A percentile compares a stretch with the other conserved stretches of the same genome.
These are phyloP conservation scores for Xylaria sp. DNA, from an alignment of 2,329 filamentous ascomycete species.

Conservation along the genomic window DNA sequence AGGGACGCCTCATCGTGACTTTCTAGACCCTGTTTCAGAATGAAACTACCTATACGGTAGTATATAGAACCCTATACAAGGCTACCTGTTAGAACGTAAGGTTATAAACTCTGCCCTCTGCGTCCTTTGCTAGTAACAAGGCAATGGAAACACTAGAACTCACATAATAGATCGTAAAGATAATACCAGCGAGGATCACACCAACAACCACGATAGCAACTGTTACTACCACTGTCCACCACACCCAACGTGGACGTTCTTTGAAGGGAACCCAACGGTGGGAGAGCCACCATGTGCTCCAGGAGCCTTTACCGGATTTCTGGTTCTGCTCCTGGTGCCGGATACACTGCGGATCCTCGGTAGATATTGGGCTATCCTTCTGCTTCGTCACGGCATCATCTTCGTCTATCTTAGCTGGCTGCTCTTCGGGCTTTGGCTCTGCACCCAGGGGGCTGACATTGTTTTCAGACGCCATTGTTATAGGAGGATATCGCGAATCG, in stretches of 20 bases:
- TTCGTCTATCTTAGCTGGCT: background rate
- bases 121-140: background rate
- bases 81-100: background rate
- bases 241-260: slow-evolving; percentile 27
- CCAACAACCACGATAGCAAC: slow-evolving; percentile 3
- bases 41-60: background rate
- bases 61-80: background rate
- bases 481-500: background rate
- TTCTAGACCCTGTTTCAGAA: background rate
- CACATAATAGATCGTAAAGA: slow-evolving; percentile 24
- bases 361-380: slow-evolving; percentile 5
- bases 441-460: background rate
- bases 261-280: slow-evolving; percentile 25
- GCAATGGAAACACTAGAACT: background rate
- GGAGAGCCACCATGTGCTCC: slow-evolving; percentile 2
- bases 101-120: background rate
- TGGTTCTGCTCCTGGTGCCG: slow-evolving; percentile 9
- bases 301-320: slow-evolving; percentile 19
- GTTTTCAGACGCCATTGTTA: slow-evolving; percentile 13
- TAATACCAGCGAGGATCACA: background rate
- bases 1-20: background rate
- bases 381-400: background rate
- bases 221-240: slow-evolving; percentile 12
- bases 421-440: slow-evolving; percentile 3
- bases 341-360: slow-evolving; percentile 7